Conservation (phyloP, 169 alveolate genomes). For the Cystoisospora suis region DNA sequence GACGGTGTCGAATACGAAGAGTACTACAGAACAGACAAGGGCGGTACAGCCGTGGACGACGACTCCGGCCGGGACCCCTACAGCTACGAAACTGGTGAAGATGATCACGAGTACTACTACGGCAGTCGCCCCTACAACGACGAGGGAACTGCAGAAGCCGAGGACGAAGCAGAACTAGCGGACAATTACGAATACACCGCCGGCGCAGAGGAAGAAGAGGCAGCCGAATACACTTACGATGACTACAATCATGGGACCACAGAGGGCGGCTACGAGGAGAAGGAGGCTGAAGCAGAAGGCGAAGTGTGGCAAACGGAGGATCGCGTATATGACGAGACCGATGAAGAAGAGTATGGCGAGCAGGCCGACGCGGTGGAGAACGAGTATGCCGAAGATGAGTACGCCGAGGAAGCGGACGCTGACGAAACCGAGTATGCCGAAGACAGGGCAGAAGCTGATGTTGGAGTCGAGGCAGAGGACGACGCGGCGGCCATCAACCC, state of each 20-base stretch:
- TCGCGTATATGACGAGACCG: background rate
- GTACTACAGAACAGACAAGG: background rate
- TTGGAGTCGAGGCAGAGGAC: slow-evolving; percentile 13
- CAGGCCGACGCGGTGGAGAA: background rate
- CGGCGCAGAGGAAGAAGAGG: slow-evolving; percentile 10
- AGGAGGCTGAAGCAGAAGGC: slow-evolving; percentile 7
- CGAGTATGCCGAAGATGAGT: background rate
- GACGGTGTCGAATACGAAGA: background rate
- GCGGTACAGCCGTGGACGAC: background rate
- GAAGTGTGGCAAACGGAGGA: slow-evolving; percentile 4
- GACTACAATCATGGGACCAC: background rate
- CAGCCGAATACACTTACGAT: background rate
- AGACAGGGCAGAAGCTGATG: background rate
- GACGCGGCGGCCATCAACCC: background rate
- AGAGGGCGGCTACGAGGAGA: slow-evolving; percentile 23
- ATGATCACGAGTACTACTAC: slow-evolving; percentile 15
- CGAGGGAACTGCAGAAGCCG: background rate
- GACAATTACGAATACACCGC: background rate
- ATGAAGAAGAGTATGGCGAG: background rate
- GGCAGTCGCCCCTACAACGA: background rate
- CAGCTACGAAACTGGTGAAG: background rate
- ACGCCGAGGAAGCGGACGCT: slow-evolving; percentile 1
- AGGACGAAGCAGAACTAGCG: slow-evolving; percentile 33
- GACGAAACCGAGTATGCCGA: slow-evolving; percentile 5
- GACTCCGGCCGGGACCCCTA: background rate